Percentiles rank a stretch among this genome's conserved stretches.
phyloP scores from a whole-genome alignment of 2,329 filamentous ascomycete species.

The Trichocomaceae sp. region DNA sequence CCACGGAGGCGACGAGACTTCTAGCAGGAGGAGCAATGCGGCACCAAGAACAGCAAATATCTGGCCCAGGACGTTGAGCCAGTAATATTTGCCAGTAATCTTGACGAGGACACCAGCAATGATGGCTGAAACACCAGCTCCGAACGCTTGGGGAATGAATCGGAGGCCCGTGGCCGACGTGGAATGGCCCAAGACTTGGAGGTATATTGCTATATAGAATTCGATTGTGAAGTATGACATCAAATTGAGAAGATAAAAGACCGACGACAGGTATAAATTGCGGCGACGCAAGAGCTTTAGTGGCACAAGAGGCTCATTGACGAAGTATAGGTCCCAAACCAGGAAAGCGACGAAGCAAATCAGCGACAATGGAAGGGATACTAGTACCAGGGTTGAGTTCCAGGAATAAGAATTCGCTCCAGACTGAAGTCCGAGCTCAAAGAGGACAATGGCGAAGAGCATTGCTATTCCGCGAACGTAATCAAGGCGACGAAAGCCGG shows the following conservation, averaged over 20 bases:
- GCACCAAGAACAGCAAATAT: constrained; percentile 1
- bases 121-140: too few species aligned
- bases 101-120: too few species aligned
- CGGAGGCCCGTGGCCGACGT: too few species aligned
- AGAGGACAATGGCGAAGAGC: constrained; percentile 3
- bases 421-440: not conserved
- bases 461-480: too few species aligned
- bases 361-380: constrained; percentile 60
- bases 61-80: too few species aligned
- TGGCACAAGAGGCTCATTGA: constrained; percentile 74
- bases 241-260: constrained; percentile 1
- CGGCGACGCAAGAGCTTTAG: constrained; percentile 58
- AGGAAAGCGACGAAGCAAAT: constrained; percentile 60
- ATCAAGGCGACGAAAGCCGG: too few species aligned
- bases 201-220: constrained; percentile 77
- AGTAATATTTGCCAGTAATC: too few species aligned
- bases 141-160: too few species aligned
- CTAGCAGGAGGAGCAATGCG: not conserved
- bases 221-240: constrained; percentile 31
- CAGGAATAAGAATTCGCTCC: constrained; percentile 45
- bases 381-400: constrained; percentile 69
- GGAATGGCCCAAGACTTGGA: constrained; percentile 74
- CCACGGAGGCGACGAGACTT: not conserved
- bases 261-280: constrained; percentile 1
- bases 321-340: constrained; percentile 61